These are phyloP conservation scores for Xylariaceae sp. DNA, from an alignment of 2,329 filamentous ascomycete genomes.

Conservation along the genomic window DNA sequence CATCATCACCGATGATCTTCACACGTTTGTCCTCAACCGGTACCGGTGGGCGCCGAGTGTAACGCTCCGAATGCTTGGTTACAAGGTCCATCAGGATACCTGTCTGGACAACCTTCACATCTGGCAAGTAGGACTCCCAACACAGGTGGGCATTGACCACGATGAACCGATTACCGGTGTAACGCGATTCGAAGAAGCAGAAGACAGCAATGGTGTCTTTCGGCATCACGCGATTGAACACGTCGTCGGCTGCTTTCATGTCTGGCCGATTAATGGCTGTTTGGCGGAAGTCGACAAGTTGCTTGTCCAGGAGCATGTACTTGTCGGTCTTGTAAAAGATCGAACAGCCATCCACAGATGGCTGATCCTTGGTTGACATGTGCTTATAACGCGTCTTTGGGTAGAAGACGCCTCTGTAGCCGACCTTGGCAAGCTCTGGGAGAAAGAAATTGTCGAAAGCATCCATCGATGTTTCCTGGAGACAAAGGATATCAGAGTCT, in stretches of 20 bases:
- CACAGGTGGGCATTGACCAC: conserved; percentile 91
- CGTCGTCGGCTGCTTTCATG: conserved; percentile 95
- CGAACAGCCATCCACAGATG: conserved; percentile 89
- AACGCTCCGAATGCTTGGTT: conserved; percentile 78
- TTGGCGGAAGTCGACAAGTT: conserved; percentile 84
- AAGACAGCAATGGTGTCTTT: conserved; percentile 95
- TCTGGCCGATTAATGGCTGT: conserved; percentile 92
- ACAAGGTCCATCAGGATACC: conserved; percentile 93
- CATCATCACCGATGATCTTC: conserved; percentile 41
- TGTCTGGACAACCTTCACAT: conserved; percentile 95
- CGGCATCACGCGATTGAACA: conserved; percentile 98
- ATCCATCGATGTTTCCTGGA: conserved; percentile 90
- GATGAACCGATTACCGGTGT: conserved; percentile 85
- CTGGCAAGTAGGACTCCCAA: conserved; percentile 85
- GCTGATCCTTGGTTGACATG: conserved; percentile 84
- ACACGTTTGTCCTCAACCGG: conserved; percentile 71
- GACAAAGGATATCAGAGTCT: conserved; percentile 81
- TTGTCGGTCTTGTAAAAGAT: conserved; percentile 96
- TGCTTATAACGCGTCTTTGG: conserved; percentile 85
- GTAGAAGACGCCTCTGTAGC: conserved; percentile 93
- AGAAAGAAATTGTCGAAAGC: conserved; percentile 89
- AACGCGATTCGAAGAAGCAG: conserved; percentile 85
- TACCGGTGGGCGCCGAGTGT: conserved; percentile 65
- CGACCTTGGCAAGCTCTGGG: conserved; percentile 75
- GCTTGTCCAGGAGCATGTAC: conserved; percentile 89